Base-by-base conservation (phyloP, 345 rosid species). In the Lepidium sativum region DNA sequence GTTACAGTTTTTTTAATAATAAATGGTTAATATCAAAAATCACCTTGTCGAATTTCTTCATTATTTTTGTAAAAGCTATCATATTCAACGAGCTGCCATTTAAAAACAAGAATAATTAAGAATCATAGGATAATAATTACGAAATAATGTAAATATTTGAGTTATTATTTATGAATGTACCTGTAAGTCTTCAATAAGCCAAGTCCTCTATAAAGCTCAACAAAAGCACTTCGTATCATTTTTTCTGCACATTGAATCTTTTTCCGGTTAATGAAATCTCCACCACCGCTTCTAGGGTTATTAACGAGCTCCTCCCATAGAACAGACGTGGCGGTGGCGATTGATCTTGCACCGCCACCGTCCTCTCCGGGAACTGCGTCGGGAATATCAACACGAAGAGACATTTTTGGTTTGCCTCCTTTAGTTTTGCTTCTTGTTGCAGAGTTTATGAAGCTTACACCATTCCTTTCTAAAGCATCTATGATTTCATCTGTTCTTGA, bases 31-130 rank as follows among this genome's bases (percentile, higher is more conserved):
- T n/a, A n/a, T n/a, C n/a, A n/a, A n/a, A n/a, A n/a, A n/a, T n/a
- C n/a, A 87, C 99, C 99, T 94, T 94, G 76, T 94, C 95, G 65
- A 94, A 94, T 80, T 94, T 94, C 81, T 94, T 94, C 44, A 94
- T 77, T 54, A 94, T 94, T 74, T 94, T 94, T 1, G 85, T 76
- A 47, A 90, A 94, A 11, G 99, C 97, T 72, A 84, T 69, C 89
- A 88, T 83, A 56, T 94, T 94, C 33, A 94, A 63, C 29, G 97
- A 81, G 80, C 96, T 94, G 92, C 78, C 74, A 78, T 38, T 3
- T 1, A 29, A 64, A 40, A 6, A 9, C n/a, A n/a, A n/a, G n/a
- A 17, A 25, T n/a, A 29, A 18, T 16, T 74, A 35, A 79, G 55
- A 70, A 69, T 43, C 29, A 11, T 13, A 20, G 10, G 34, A 53